Base-by-base conservation (phyloP, 129 eudicot genomes). In the Lactuca sativa region DNA sequence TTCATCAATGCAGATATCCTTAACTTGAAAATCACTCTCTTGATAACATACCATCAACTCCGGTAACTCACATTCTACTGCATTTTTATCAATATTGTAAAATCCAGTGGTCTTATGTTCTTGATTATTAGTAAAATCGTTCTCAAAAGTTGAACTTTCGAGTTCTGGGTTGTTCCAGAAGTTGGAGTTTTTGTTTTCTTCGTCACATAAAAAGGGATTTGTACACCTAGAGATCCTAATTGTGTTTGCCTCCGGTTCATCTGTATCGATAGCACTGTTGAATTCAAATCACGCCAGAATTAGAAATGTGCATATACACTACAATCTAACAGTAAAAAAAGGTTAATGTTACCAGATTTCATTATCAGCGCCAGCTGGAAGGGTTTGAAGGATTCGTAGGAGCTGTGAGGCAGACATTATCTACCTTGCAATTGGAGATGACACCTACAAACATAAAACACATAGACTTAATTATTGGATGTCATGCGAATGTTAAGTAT, bases 1-100 rank as follows among this genome's bases (percentile, higher is more conserved):
- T 38, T 82, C 95, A 74, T 92, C 95, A 40, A 88, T 65, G 56
- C 91, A 69, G 65, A 86, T 81, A 76, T 89, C 89, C 83, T 85
- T 89, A 40, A 87, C 83, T 9, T 31, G 73, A 63, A 62, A 69
- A 53, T 69, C 75, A 21, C 67, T 77, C 70, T 89, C 96, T 73
- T 86, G 81, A 65, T 89, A 88, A 72, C 96, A 86, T 62, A 89
- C 85, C 15, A 79, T 57, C 67, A 84, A 67, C 64, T 92, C 91
- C 2, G 98, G 95, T 58, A 79, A 37, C 30, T 83, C 90, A 71
- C 69, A 86, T 41, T 89, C 91, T 62, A 72, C 54, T 3, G 82
- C 55, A 56, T 59, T 75, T 63, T 86, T 89, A 70, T 87, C 89
- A 15, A 85, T 74, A n/a, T n/a, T n/a, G 70, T 52, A 81, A 36